Conservation (phyloP, 2,329 filamentous ascomycete genomes). For the Aspergillus sp. region DNA sequence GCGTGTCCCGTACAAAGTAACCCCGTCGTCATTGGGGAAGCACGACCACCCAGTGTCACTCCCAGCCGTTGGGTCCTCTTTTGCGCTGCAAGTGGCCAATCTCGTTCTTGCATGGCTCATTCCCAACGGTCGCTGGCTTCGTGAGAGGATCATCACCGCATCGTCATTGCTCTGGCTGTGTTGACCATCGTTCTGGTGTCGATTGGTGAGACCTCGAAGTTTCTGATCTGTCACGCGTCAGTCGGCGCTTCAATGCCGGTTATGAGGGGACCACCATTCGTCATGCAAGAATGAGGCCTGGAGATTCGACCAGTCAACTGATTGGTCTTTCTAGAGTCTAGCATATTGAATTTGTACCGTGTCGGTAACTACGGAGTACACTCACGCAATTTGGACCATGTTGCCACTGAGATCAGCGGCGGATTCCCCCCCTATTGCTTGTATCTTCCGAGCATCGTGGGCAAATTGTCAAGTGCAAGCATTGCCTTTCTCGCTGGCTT, state of each 20-base stretch:
- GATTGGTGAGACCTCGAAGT: slow-evolving; percentile 1
- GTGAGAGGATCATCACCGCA: not conserved
- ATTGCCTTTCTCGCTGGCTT: not conserved
- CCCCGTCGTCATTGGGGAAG: not conserved
- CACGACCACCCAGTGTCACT: not conserved
- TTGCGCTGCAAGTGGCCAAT: slow-evolving; percentile 1
- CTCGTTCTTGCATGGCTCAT: not conserved
- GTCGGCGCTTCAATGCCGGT: slow-evolving; percentile 10
- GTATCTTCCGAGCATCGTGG: slow-evolving; percentile 16
- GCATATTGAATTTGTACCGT: not conserved
- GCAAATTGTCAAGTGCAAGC: slow-evolving; percentile 1
- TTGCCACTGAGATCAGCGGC: slow-evolving; percentile 5
- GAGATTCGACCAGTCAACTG: slow-evolving; percentile 14
- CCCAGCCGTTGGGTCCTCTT: not conserved
- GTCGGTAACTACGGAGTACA: not conserved
- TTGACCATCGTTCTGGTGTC: slow-evolving; percentile 1
- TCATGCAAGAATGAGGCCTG: slow-evolving; percentile 12
- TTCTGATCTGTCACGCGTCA: slow-evolving; percentile 36
- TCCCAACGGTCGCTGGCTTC: slow-evolving; percentile 8
- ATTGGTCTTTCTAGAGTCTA: not conserved
- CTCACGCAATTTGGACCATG: not conserved
- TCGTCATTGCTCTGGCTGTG: not conserved
- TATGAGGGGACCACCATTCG: slow-evolving; percentile 5
- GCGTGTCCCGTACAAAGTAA: not conserved
- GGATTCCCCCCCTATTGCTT: not conserved